A percentile compares a stretch with the other conserved stretches of the same genome.
These are phyloP conservation scores for Penicillium cataractarum DNA, from an alignment of 495 filamentous ascomycete species.

Conservation along the genomic window DNA sequence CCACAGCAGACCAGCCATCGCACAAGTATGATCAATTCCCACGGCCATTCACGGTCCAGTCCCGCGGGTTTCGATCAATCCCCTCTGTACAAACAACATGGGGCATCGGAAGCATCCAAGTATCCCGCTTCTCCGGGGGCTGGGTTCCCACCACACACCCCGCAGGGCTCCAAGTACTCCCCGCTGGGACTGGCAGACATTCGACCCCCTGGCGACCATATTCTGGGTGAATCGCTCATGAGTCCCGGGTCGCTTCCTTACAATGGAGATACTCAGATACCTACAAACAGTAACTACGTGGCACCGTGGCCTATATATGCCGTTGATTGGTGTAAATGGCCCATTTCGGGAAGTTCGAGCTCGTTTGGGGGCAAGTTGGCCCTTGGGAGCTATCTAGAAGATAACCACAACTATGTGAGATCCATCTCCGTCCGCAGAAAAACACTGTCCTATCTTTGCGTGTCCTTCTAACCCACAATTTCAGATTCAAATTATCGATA, in stretches of 20 bases:
- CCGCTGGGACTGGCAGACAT: slow-evolving; percentile 92
- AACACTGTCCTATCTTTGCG: neutral
- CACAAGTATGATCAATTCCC: slow-evolving; percentile 63
- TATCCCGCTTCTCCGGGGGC: slow-evolving; percentile 68
- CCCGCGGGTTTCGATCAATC: slow-evolving; percentile 75
- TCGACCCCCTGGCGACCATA: slow-evolving; percentile 74
- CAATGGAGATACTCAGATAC: slow-evolving; percentile 53
- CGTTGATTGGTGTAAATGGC: slow-evolving; percentile 99
- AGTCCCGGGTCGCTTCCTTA: slow-evolving; percentile 43
- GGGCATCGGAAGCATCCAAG: slow-evolving; percentile 64
- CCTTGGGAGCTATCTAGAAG: slow-evolving; percentile 93
- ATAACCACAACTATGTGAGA: slow-evolving; percentile 94
- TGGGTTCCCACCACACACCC: slow-evolving; percentile 69
- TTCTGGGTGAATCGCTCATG: slow-evolving; percentile 65
- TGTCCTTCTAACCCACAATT: slow-evolving; percentile 19
- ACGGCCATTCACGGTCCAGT: slow-evolving; percentile 81
- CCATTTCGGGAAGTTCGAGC: slow-evolving; percentile 64
- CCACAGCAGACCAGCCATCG: slow-evolving; percentile 71
- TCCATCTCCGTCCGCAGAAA: too few species aligned
- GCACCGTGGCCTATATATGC: slow-evolving; percentile 96
- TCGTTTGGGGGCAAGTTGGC: slow-evolving; percentile 88
- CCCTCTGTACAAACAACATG: slow-evolving; percentile 69
- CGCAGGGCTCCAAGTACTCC: slow-evolving; percentile 76
- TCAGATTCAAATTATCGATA: slow-evolving; percentile 97
- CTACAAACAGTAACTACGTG: slow-evolving; percentile 84